phyloP scores from a whole-genome alignment of 352 stramenopile species.

The Saprolegnia parasitica region DNA sequence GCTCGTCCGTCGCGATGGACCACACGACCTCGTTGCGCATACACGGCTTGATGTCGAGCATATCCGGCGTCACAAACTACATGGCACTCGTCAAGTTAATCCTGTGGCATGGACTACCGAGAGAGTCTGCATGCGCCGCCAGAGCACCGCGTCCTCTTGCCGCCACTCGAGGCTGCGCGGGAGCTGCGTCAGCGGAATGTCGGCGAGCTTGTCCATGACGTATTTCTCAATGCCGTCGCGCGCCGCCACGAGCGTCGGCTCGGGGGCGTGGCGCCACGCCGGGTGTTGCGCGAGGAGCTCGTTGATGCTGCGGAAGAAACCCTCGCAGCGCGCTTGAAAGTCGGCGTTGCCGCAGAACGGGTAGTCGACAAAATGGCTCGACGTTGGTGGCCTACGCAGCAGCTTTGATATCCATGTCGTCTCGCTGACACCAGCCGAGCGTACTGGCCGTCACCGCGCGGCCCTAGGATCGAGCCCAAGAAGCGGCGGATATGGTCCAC shows the following conservation, averaged over 20 bases:
- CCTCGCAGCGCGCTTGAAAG: slow-evolving; percentile 54
- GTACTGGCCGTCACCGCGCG: slow-evolving; percentile 54
- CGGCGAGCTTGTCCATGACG: slow-evolving; percentile 85
- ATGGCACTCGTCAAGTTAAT: slow-evolving; percentile 1
- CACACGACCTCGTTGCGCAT: slow-evolving; percentile 89
- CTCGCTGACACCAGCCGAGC: neutral
- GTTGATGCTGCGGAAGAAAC: slow-evolving; percentile 73
- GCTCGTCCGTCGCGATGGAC: slow-evolving; percentile 83
- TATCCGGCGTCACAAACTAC: slow-evolving; percentile 76
- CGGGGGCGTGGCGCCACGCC: slow-evolving; percentile 59
- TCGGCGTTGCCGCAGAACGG: slow-evolving; percentile 74
- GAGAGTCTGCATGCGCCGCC: slow-evolving; percentile 75
- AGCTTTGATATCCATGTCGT: neutral
- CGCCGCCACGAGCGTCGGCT: slow-evolving; percentile 53
- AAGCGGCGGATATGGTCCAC: slow-evolving; percentile 71
- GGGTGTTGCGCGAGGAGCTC: slow-evolving; percentile 51
- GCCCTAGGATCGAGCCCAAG: slow-evolving; percentile 67
- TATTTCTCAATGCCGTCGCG: slow-evolving; percentile 89
- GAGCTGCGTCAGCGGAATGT: slow-evolving; percentile 73
- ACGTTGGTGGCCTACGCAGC: slow-evolving; percentile 41
- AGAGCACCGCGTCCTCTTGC: slow-evolving; percentile 67
- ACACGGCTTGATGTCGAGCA: slow-evolving; percentile 87
- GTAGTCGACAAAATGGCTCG: slow-evolving; percentile 71
- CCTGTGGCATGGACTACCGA: slow-evolving; percentile 41
- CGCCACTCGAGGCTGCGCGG: slow-evolving; percentile 57